Evolutionary conservation across 164 flowering plant species (phyloP).

Genomic region (Nymphaea thermarum): DNA sequence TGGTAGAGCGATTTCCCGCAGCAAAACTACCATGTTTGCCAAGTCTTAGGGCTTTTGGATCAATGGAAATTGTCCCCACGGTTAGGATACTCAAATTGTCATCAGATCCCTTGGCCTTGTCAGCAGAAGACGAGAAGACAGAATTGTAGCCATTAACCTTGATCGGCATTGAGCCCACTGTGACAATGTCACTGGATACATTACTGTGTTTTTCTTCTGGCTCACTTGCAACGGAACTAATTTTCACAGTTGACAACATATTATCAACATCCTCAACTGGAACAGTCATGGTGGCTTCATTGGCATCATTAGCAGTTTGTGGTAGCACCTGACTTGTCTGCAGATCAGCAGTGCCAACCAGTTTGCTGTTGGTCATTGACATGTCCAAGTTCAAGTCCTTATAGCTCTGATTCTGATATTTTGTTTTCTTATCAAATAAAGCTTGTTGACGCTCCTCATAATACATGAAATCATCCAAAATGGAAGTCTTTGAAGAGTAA

Average conservation of each 20-base stretch:
- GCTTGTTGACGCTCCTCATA: slow-evolving; percentile 59
- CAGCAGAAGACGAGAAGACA: neutral
- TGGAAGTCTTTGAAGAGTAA: slow-evolving; percentile 30
- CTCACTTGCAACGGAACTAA: slow-evolving; percentile 39
- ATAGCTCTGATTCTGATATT: slow-evolving; percentile 8
- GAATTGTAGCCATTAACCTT: slow-evolving; percentile 30
- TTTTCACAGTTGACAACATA: slow-evolving; percentile 17
- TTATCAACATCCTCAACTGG: slow-evolving; percentile 18
- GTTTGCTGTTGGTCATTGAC: neutral
- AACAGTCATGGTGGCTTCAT: slow-evolving; percentile 3
- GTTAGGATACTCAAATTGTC: slow-evolving; percentile 30
- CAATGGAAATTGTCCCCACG: slow-evolving; percentile 60
- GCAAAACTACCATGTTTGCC: slow-evolving; percentile 9
- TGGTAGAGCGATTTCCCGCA: neutral
- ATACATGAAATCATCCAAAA: slow-evolving; percentile 64
- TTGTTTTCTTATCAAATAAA: slow-evolving; percentile 50
- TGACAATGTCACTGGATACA: slow-evolving; percentile 26
- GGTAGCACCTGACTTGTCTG: neutral
- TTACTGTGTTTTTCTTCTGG: slow-evolving; percentile 13
- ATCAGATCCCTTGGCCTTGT: slow-evolving; percentile 32
- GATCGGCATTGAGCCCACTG: slow-evolving; percentile 61
- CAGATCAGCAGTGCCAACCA: neutral
- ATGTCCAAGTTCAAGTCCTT: neutral
- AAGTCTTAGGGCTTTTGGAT: slow-evolving; percentile 30
- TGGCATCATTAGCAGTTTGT: neutral